These are phyloP conservation scores for Kuraishia molischiana DNA, from an alignment of 805 yeast genomes.

Conservation along the genomic window DNA sequence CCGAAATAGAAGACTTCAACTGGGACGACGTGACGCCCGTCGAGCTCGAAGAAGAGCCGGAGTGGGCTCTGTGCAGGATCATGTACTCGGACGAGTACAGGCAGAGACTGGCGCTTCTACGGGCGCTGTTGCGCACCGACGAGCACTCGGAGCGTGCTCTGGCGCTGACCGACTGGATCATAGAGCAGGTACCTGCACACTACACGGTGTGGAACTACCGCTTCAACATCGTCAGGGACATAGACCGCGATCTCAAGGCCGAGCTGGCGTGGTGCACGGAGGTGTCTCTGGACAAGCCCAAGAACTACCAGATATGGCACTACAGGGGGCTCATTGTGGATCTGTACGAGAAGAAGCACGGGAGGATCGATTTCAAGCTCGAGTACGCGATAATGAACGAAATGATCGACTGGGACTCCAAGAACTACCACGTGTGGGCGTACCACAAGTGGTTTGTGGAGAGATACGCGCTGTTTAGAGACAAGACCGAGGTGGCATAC, in stretches of 20 bases:
- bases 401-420: slow-evolving; percentile 71
- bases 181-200: slow-evolving; percentile 74
- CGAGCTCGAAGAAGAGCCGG: slow-evolving; percentile 2
- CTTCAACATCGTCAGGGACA: slow-evolving; percentile 33
- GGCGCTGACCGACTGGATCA: slow-evolving; percentile 51
- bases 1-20: slow-evolving; percentile 1
- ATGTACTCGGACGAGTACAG: slow-evolving; percentile 67
- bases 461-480: slow-evolving; percentile 37
- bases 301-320: slow-evolving; percentile 97
- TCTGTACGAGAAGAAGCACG: slow-evolving; percentile 8
- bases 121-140: slow-evolving; percentile 45
- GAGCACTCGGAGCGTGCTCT: slow-evolving; percentile 70
- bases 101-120: slow-evolving; percentile 45
- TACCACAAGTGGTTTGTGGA: slow-evolving; percentile 77
- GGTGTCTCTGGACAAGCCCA: slow-evolving; percentile 66
- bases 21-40: slow-evolving; percentile 4
- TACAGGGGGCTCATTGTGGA: slow-evolving; percentile 65
- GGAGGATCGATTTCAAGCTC: slow-evolving; percentile 29
- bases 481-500: slow-evolving; percentile 39
- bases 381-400: slow-evolving; percentile 59
- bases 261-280: slow-evolving; percentile 78
- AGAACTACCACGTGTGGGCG: slow-evolving; percentile 96
- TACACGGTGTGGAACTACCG: slow-evolving; percentile 84
- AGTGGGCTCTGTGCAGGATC: slow-evolving; percentile 42
- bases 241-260: slow-evolving; percentile 26